Evolutionary conservation across 345 rosid genomes (phyloP).

Genomic region (Chamaenerion angustifolium): DNA sequence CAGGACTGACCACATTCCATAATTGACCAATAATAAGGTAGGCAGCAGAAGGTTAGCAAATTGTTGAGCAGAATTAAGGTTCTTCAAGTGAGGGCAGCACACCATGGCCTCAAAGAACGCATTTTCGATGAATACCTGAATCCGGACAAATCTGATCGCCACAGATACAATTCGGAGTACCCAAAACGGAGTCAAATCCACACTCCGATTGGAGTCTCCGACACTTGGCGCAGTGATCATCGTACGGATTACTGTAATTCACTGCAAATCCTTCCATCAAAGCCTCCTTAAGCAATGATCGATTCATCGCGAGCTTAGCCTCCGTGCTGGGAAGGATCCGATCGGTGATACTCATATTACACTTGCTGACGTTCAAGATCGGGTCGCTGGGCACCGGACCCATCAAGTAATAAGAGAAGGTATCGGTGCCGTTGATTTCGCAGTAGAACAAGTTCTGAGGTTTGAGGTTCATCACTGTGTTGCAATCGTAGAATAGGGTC

Average conservation of each 20-base stretch:
- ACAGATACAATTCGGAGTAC: slow-evolving; percentile 17
- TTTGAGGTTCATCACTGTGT: neutral
- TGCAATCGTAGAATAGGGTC: slow-evolving; percentile 17
- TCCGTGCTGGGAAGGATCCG: slow-evolving; percentile 6
- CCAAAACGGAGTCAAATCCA: slow-evolving; percentile 22
- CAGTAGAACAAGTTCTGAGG: slow-evolving; percentile 13
- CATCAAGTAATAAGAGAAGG: slow-evolving; percentile 11
- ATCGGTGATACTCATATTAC: slow-evolving; percentile 7
- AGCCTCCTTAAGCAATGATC: slow-evolving; percentile 16
- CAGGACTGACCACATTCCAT: too few relatives aligned
- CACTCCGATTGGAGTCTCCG: slow-evolving; percentile 13
- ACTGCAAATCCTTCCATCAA: slow-evolving; percentile 24
- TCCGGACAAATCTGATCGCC: slow-evolving; percentile 16
- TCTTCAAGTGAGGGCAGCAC: too few relatives aligned
- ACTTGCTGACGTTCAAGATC: neutral
- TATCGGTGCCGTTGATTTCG: neutral
- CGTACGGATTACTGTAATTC: slow-evolving; percentile 12
- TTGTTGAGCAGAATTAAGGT: too few relatives aligned
- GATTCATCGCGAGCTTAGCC: slow-evolving; percentile 1
- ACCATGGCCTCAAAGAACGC: neutral
- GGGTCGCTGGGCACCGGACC: slow-evolving; percentile 17
- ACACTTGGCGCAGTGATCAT: slow-evolving; percentile 15
- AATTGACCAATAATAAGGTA: too few relatives aligned
- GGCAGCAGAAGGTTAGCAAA: too few relatives aligned
- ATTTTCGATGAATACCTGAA: slow-evolving; percentile 7